Evolutionary conservation across 1,139 yeast genomes (phyloP).

Genomic region (Yamadazyma buinensis): DNA sequence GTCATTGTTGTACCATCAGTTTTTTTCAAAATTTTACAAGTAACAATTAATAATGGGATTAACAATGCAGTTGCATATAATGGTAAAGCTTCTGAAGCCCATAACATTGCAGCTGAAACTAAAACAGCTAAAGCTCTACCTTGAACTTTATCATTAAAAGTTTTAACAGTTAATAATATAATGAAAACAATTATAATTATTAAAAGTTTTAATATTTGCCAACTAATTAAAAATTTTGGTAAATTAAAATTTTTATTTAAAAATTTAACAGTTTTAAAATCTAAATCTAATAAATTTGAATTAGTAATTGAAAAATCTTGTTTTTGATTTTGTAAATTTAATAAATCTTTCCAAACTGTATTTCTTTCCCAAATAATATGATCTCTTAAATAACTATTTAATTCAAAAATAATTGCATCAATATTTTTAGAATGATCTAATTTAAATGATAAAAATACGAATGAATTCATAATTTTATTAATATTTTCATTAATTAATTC

Average conservation of each 20-base stretch:
- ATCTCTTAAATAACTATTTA: slow-evolving; percentile 76
- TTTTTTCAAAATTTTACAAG: slow-evolving; percentile 64
- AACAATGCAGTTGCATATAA: slow-evolving; percentile 78
- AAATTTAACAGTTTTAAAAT: slow-evolving; percentile 10
- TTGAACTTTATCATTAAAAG: slow-evolving; percentile 66
- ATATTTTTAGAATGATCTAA: slow-evolving; percentile 28
- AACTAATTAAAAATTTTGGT: slow-evolving; percentile 29
- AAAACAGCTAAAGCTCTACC: slow-evolving; percentile 78
- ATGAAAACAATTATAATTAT: slow-evolving; percentile 44
- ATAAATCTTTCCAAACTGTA: slow-evolving; percentile 95
- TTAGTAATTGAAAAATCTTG: slow-evolving; percentile 21
- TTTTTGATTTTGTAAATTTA: slow-evolving; percentile 71
- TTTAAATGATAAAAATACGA: slow-evolving; percentile 38
- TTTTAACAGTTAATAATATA: slow-evolving; percentile 49
- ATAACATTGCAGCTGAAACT: slow-evolving; percentile 71
- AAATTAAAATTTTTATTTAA: slow-evolving; percentile 15
- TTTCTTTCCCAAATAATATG: slow-evolving; percentile 96
- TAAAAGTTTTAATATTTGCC: slow-evolving; percentile 42
- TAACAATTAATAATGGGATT: slow-evolving; percentile 75
- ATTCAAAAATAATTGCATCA: slow-evolving; percentile 58
- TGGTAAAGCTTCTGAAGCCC: slow-evolving; percentile 96
- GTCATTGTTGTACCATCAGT: slow-evolving; percentile 49
- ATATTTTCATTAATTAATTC: slow-evolving; percentile 39
- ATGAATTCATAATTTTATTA: slow-evolving; percentile 47
- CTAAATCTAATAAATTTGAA: slow-evolving; percentile 19